Evolutionary conservation across 169 alveolate genomes (phyloP), one percentile per base, ranked within the genome.

Genomic region (Theileria sp.): DNA sequence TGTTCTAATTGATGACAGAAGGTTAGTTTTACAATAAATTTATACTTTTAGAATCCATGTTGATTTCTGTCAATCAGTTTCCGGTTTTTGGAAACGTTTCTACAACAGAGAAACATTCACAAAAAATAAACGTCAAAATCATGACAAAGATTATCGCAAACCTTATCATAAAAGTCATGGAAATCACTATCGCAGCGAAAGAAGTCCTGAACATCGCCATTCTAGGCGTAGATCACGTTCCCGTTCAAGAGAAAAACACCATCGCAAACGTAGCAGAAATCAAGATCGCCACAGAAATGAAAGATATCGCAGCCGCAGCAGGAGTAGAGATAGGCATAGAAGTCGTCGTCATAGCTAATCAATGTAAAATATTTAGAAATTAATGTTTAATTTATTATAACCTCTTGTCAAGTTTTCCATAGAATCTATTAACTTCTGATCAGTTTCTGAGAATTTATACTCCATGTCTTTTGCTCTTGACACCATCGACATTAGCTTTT

Each of bases 1-100:
- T 60, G 99, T 95, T 1, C 87, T 97, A 17, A 94, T 98, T 50
- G 99, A 98, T 86, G 99, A 97, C 81, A 88, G 98, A 77, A 76
- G 90, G 93, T 88, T 36, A 19, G 26, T 51, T 67, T 15, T 26
- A 30, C 36, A 3, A 15, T 38, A n/a, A n/a, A n/a, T 23, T 8
- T 25, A 10, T n/a, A 15, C 54, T 36, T 36, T 17, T 36, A 89
- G 97, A 68, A 93, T 94, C 56, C 96, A 92, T 66, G 96, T 94
- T n/a, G 97, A 94, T 61, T 94, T 94, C 80, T 94, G 96, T 62
- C 97, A 94, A 60, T 92, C 96, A 6, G 95, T 93, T 13, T 77
- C 97, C 17, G 92, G 88, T 34, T 66, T 80, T 30, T 92, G 95
- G 94, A 86, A 79, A 19, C 81, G 87, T 19, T 83, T 36, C 77